Evolutionary conservation across 2,329 filamentous ascomycete species (phyloP).

Genomic region (Aspergillus brasiliensis): DNA sequence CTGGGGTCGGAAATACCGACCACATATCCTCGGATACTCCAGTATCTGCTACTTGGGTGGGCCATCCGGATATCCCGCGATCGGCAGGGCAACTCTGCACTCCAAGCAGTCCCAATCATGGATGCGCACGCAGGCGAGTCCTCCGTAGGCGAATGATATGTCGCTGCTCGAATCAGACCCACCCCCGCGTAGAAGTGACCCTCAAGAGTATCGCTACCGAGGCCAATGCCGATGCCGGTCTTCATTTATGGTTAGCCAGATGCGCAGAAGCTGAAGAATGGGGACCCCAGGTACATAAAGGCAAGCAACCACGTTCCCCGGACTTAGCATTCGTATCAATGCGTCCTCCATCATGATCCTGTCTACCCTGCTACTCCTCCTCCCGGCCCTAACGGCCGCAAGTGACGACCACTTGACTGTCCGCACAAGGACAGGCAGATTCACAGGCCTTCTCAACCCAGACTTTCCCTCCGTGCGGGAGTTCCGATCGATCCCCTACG

Average conservation of each 20-base stretch:
- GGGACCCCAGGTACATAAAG: background rate
- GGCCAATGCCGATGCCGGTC: background rate
- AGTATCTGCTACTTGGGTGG: background rate
- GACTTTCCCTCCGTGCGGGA: background rate
- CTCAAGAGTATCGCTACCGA: background rate
- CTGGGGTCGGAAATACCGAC: background rate
- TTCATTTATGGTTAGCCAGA: background rate
- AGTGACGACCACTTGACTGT: background rate
- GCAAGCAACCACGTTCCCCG: background rate
- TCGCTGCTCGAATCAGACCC: background rate
- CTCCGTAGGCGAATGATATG: too few relatives aligned
- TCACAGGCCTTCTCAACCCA: background rate
- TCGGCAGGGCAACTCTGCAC: background rate
- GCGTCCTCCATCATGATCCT: background rate
- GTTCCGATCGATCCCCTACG: constrained; percentile 1
- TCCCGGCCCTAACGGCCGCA: background rate
- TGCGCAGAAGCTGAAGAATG: background rate
- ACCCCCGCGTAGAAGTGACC: background rate
- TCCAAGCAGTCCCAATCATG: background rate
- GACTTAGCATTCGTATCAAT: too few relatives aligned
- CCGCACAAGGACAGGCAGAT: background rate
- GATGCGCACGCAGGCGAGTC: background rate
- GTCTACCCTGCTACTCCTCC: background rate
- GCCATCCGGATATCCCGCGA: background rate
- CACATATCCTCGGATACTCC: background rate